These are phyloP conservation scores for Candolleomyces aberdarensis DNA, from an alignment of 768 basidiomycete species.

Conservation along the genomic window DNA sequence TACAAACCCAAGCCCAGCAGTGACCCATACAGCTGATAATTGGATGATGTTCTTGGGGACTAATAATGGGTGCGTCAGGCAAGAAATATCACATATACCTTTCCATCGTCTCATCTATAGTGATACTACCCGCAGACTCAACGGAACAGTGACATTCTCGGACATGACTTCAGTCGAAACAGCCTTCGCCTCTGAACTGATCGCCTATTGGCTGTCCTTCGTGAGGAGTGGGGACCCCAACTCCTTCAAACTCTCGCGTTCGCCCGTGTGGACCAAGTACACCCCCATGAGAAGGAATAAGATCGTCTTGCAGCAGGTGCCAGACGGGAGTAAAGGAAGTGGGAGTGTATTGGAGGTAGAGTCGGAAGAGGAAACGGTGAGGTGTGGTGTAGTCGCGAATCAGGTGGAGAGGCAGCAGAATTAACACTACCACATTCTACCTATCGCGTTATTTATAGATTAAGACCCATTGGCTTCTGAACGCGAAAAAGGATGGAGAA, in stretches of 20 bases:
- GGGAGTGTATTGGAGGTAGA: slow-evolving; percentile 14
- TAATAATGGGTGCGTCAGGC: slow-evolving; percentile 48
- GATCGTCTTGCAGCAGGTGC: slow-evolving; percentile 44
- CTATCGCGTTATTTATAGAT: slow-evolving; percentile 11
- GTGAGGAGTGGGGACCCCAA: slow-evolving; percentile 57
- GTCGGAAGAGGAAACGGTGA: not conserved
- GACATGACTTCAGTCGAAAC: slow-evolving; percentile 41
- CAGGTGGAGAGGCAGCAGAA: not conserved
- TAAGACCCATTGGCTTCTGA: no score
- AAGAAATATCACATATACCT: not conserved
- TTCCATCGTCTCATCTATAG: not conserved
- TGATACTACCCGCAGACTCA: slow-evolving; percentile 30
- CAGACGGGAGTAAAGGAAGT: slow-evolving; percentile 22
- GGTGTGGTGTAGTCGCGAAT: not conserved
- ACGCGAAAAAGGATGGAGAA: no score
- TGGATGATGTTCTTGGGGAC: slow-evolving; percentile 68
- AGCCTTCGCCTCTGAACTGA: slow-evolving; percentile 56
- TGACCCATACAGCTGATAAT: slow-evolving; percentile 56
- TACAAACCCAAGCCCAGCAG: slow-evolving; percentile 30
- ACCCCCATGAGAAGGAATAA: slow-evolving; percentile 23
- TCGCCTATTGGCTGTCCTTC: slow-evolving; percentile 67
- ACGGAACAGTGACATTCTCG: slow-evolving; percentile 52
- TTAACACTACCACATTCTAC: not conserved
- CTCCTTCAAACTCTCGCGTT: slow-evolving; percentile 46
- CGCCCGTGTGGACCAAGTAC: slow-evolving; percentile 49